Percentiles rank a stretch among this genome's conserved stretches.
phyloP scores from a whole-genome alignment of 2,329 filamentous ascomycete species.

The Beauveria rudraprayagi region DNA sequence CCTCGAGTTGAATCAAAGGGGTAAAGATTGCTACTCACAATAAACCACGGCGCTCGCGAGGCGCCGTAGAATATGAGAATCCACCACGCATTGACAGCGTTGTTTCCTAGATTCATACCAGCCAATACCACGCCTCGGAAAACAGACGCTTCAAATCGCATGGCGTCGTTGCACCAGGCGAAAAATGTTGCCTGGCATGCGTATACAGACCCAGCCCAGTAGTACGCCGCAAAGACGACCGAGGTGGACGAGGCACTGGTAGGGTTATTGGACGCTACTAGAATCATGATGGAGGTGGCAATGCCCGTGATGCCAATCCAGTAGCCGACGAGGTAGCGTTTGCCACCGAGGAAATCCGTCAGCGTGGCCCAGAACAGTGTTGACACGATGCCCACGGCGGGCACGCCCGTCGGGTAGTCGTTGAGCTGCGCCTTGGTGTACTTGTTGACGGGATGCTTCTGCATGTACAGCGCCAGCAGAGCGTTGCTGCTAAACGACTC shows the following conservation, averaged over 20 bases:
- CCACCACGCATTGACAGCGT: constrained; percentile 67
- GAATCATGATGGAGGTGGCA: constrained; percentile 52
- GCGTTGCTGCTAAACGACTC: constrained; percentile 63
- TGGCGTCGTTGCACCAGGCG: constrained; percentile 66
- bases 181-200: constrained; percentile 69
- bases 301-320: constrained; percentile 60
- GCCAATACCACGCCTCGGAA: constrained; percentile 60
- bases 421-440: constrained; percentile 44
- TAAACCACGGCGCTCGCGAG: constrained; percentile 58
- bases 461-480: constrained; percentile 43
- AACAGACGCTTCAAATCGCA: constrained; percentile 54
- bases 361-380: constrained; percentile 63
- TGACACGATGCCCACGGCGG: constrained; percentile 47
- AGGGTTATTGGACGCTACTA: constrained; percentile 40
- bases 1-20: not conserved
- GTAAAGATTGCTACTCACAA: constrained; percentile 31
- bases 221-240: constrained; percentile 57
- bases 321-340: constrained; percentile 57
- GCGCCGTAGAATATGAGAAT: constrained; percentile 63
- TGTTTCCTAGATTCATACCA: constrained; percentile 62
- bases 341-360: constrained; percentile 56
- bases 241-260: constrained; percentile 34
- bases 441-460: constrained; percentile 33
- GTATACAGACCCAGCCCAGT: constrained; percentile 62
- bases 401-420: constrained; percentile 49